Evolutionary conservation across 2,329 filamentous ascomycete species (phyloP).

Genomic region (Aspergillus pseudonomiae): DNA sequence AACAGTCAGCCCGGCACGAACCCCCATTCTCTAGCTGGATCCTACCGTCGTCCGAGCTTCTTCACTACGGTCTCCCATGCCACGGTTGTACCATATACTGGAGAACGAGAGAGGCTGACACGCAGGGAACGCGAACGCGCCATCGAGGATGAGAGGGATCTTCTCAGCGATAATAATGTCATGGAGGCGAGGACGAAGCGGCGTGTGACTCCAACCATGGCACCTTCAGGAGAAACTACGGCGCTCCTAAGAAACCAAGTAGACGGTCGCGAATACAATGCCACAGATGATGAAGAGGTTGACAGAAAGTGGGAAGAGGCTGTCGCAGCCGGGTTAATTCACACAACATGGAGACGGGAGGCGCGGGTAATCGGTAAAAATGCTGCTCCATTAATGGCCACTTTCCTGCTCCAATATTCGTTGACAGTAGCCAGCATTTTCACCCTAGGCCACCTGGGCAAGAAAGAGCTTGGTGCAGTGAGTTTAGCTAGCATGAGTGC

Average conservation of each 20-base stretch:
- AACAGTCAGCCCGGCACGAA: constrained; percentile 41
- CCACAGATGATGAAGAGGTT: constrained; percentile 59
- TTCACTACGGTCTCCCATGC: constrained; percentile 73
- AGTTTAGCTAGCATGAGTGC: constrained; percentile 76
- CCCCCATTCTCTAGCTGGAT: constrained; percentile 58
- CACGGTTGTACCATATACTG: constrained; percentile 61
- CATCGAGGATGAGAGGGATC: constrained; percentile 59
- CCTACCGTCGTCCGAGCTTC: constrained; percentile 76
- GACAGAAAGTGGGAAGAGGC: constrained; percentile 84
- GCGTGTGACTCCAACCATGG: constrained; percentile 12
- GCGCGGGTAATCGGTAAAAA: constrained; percentile 76
- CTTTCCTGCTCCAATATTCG: constrained; percentile 80
- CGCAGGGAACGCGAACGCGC: constrained; percentile 58
- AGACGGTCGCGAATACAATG: constrained; percentile 48
- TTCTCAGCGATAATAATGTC: constrained; percentile 63
- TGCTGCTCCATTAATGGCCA: constrained; percentile 70
- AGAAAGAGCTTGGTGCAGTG: constrained; percentile 68
- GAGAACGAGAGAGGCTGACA: constrained; percentile 50
- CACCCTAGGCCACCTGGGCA: constrained; percentile 75
- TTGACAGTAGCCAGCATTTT: constrained; percentile 82
- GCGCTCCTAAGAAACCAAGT: constrained; percentile 51
- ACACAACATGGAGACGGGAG: constrained; percentile 90
- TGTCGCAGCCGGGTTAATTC: constrained; percentile 76
- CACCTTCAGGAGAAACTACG: constrained; percentile 48
- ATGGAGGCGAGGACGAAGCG: constrained; percentile 36